Evolutionary conservation across 768 basidiomycete species (phyloP).

Genomic region (Arthromyces matolae): DNA sequence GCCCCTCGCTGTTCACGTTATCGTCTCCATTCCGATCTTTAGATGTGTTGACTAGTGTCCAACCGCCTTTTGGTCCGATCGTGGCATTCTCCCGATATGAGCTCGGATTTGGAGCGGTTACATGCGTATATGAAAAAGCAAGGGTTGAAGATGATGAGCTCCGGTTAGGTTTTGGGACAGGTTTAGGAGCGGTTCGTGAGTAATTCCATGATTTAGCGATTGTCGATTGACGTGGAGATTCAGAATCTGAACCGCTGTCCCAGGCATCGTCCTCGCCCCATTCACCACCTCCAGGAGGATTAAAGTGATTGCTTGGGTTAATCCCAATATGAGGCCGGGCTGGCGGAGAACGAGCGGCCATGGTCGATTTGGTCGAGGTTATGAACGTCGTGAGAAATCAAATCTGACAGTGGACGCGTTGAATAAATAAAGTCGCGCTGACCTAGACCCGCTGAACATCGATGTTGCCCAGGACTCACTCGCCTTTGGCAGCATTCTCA

Average conservation of each 20-base stretch:
- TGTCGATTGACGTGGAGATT: slow-evolving; percentile 57
- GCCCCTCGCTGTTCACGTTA: slow-evolving; percentile 6
- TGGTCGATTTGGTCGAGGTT: slow-evolving; percentile 18
- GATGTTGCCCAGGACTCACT: slow-evolving; percentile 24
- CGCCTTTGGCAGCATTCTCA: slow-evolving; percentile 38
- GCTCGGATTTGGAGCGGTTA: slow-evolving; percentile 68
- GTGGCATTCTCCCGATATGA: slow-evolving; percentile 55
- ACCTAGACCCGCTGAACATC: slow-evolving; percentile 2
- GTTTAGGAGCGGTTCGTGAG: slow-evolving; percentile 45
- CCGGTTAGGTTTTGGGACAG: slow-evolving; percentile 43
- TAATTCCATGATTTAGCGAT: slow-evolving; percentile 43
- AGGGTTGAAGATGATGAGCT: slow-evolving; percentile 65
- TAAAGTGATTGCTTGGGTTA: slow-evolving; percentile 45
- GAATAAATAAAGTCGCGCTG: too few relatives aligned
- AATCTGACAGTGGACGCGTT: too few relatives aligned
- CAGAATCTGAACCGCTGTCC: slow-evolving; percentile 81
- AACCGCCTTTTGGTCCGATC: slow-evolving; percentile 54
- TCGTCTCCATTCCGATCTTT: slow-evolving; percentile 23
- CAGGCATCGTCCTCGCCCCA: slow-evolving; percentile 88
- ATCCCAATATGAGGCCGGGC: slow-evolving; percentile 71
- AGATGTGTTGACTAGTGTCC: slow-evolving; percentile 67
- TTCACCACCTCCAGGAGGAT: slow-evolving; percentile 37
- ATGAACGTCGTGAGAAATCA: slow-evolving; percentile 19
- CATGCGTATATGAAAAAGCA: slow-evolving; percentile 78
- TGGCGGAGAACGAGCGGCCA: slow-evolving; percentile 64